Evolutionary conservation across 2,329 filamentous ascomycete species (phyloP).

Genomic region (Verticillium nonalfalfae): DNA sequence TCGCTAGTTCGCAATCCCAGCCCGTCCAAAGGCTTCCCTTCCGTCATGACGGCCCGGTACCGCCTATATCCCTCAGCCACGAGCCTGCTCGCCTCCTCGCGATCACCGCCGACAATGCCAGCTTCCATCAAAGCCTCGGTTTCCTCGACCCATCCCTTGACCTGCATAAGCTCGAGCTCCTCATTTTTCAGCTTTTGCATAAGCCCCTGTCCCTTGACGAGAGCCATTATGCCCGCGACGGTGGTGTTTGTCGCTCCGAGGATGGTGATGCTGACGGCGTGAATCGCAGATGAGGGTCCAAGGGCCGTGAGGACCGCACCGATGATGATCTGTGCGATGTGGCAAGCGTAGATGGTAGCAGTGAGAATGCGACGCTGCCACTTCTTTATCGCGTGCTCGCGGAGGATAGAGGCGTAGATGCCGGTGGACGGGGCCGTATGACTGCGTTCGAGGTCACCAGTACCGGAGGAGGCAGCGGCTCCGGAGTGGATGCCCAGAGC

Average conservation of each 20-base stretch:
- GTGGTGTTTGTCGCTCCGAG: constrained; percentile 58
- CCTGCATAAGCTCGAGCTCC: constrained; percentile 34
- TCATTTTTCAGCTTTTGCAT: constrained; percentile 40
- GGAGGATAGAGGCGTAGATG: constrained; percentile 33
- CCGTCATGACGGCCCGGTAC: constrained; percentile 35
- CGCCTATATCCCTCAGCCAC: constrained; percentile 35
- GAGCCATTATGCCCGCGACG: constrained; percentile 54
- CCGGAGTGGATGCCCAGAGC: constrained; percentile 35
- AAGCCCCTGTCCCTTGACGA: constrained; percentile 44
- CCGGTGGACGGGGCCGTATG: constrained; percentile 24
- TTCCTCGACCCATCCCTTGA: constrained; percentile 50
- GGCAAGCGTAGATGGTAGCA: constrained; percentile 31
- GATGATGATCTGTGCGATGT: constrained; percentile 39
- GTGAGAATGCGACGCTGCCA: constrained; percentile 27
- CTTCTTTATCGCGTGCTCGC: constrained; percentile 20
- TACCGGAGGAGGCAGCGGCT: constrained; percentile 10
- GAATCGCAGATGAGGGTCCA: constrained; percentile 36
- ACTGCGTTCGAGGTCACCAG: constrained; percentile 24
- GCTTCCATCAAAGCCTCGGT: constrained; percentile 37
- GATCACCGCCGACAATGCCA: constrained; percentile 32
- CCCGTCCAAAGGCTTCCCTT: constrained; percentile 30
- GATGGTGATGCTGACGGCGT: constrained; percentile 46
- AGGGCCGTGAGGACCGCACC: constrained; percentile 40
- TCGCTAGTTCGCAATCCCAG: background rate
- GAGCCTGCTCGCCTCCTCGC: constrained; percentile 33